Base-by-base conservation (phyloP, 2,329 filamentous ascomycete species). In the Aspergillus clavatus region DNA sequence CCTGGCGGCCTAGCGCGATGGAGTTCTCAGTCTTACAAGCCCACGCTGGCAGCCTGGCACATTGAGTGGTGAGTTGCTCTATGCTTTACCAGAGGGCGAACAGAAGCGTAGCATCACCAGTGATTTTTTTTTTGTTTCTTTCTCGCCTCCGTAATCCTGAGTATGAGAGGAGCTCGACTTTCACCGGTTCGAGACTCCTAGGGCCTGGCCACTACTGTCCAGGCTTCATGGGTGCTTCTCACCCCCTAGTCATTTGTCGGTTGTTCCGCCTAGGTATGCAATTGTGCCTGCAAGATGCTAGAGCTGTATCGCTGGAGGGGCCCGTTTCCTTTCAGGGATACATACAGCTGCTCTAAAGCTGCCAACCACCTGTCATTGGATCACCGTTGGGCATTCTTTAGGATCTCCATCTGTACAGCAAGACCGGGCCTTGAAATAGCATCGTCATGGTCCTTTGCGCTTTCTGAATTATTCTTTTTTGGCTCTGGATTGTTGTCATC, bases 1-100 rank as follows among this genome's bases (percentile, higher is more conserved):
- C 55, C 50, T 58, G 55, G 54, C 55, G 42, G 36, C 39, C 36
- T 22, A 39, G 44, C n/a, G n/a, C n/a, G n/a, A n/a, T n/a, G n/a
- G n/a, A n/a, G n/a, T n/a, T n/a, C n/a, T n/a, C n/a, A n/a, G n/a
- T n/a, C n/a, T n/a, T n/a, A n/a, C n/a, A n/a, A n/a, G n/a, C n/a
- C n/a, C n/a, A n/a, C n/a, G n/a, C n/a, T n/a, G n/a, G n/a, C n/a
- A n/a, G n/a, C n/a, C n/a, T n/a, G n/a, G n/a, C n/a, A n/a, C n/a
- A n/a, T n/a, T n/a, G n/a, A n/a, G n/a, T n/a, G n/a, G n/a, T n/a
- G 45, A 41, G 38, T 44, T 50, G 37, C 19, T 19, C 27, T 36
- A 41, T 46, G 51, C 54, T 51, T 54, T 51, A 55, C 54, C 51
- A 51, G 55, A 52, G 48, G 43, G 36, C 40, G 27, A 23, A 22